phyloP scores from a whole-genome alignment of 345 rosid genomes.

The Citrus cavaleriei region DNA sequence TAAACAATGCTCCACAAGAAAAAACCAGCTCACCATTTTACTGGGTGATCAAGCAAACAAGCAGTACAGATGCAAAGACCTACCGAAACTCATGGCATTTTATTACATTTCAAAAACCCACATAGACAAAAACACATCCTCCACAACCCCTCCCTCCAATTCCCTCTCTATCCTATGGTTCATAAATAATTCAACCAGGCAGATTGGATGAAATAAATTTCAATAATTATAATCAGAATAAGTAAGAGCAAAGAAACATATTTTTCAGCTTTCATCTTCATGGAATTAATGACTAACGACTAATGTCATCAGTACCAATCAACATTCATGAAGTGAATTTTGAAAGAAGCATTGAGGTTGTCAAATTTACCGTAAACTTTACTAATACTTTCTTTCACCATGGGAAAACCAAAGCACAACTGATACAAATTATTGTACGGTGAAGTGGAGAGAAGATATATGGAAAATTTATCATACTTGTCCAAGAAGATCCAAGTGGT shows the following conservation, averaged over 20 bases:
- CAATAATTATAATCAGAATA: not conserved
- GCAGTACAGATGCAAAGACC: not conserved
- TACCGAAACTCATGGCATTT: not conserved
- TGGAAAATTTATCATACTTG: conserved; percentile 43
- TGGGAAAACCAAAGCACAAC: conserved; percentile 1
- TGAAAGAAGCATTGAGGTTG: not conserved
- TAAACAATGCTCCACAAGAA: not conserved
- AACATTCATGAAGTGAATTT: not conserved
- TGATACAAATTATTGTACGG: conserved; percentile 7
- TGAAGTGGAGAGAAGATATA: not conserved
- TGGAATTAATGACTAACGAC: not conserved
- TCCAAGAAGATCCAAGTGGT: conserved; percentile 97
- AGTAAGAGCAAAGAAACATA: not conserved
- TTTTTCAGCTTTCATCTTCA: not conserved
- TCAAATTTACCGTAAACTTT: not conserved
- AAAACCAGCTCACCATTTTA: not conserved
- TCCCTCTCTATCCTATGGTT: not conserved
- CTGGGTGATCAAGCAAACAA: conserved; percentile 3
- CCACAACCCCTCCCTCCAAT: not conserved
- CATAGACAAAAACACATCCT: not conserved
- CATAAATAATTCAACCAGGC: not conserved
- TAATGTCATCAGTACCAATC: not conserved
- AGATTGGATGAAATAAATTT: not conserved
- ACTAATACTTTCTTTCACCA: not conserved
- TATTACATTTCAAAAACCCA: not conserved